Base-by-base conservation (phyloP, 768 basidiomycete species). In the Lentinula detonsa region DNA sequence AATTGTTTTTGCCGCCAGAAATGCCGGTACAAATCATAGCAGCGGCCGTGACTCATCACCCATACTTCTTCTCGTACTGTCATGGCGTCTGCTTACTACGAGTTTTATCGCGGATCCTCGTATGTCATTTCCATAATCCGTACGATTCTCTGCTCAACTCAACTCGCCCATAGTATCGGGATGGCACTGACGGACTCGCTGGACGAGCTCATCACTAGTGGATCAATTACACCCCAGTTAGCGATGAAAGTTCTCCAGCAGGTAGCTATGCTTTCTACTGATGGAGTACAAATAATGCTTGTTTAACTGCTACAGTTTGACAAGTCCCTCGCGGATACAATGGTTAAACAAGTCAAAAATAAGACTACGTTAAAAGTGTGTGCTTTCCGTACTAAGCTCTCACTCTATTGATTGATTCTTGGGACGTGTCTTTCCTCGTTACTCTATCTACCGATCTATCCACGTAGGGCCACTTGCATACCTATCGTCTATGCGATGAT, bases 221-320 rank as follows among this genome's bases (percentile, higher is more conserved):
- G 96, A 2, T 87, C 92, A 54, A 99, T 99, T 68, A 96, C 95
- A 18, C 96, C 96, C 11, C 96, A 98, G 76, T 74, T 98, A 66
- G 97, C 96, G n/a, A 93, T 98, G 89, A 93, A 96, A 74, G 93
- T 97, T n/a, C 75, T 98, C 61, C 89, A 91, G 70, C 96, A 98
- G 91, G 96, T 97, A 66, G 64, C 37, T 37, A 34, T 52, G 3
- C 13, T n/a, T 23, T 23, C 18, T 37, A 50, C 54, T 46, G 10
- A 10, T 59, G 15, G 16, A 39, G 33, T 21, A n/a, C 15, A 39
- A 33, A 35, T 57, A 43, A 42, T 18, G 23, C 42, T 55, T 23
- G 39, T 43, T 31, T 59, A 39, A 13, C 35, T 23, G 43, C 39
- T 60, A 33, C 72, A 98, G 96, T 98, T 97, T 74, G 96, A 98